phyloP scores from a whole-genome alignment of 192 early-diverging fungal genomes.

The Backusella luteola region DNA sequence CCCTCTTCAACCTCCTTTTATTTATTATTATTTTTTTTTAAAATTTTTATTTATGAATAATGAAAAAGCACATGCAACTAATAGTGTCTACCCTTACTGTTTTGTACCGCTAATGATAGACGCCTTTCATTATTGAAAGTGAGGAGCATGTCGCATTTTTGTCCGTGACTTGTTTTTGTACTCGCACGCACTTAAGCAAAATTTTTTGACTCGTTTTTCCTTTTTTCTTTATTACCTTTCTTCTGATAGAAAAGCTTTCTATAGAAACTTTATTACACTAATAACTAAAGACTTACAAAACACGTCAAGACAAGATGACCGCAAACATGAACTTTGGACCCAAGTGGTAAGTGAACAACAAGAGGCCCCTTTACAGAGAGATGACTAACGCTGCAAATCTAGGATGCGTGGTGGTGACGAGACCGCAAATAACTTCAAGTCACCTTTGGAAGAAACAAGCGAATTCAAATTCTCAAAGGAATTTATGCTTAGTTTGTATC shows the following conservation, averaged over 20 bases:
- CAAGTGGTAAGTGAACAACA: conserved; percentile 52
- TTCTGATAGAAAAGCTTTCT: neutral
- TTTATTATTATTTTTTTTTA: too few relatives aligned
- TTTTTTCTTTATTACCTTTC: neutral
- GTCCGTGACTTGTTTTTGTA: neutral
- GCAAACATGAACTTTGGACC: conserved; percentile 81
- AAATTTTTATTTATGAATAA: too few relatives aligned
- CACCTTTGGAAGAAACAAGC: conserved; percentile 29
- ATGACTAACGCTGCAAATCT: neutral
- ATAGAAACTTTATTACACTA: neutral
- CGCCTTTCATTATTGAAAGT: too few relatives aligned
- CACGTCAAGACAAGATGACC: conserved; percentile 24
- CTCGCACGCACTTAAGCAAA: neutral
- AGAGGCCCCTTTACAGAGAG: neutral
- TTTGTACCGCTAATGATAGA: too few relatives aligned
- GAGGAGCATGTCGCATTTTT: neutral
- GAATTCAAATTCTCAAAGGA: conserved; percentile 74
- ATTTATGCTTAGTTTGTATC: conserved; percentile 71
- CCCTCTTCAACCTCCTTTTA: too few relatives aligned
- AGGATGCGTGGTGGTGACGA: conserved; percentile 34
- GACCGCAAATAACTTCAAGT: neutral
- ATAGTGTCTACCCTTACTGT: too few relatives aligned
- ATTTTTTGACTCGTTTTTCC: neutral
- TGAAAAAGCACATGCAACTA: too few relatives aligned
- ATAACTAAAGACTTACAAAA: neutral